phyloP scores from a whole-genome alignment of 768 basidiomycete species.

The Boletus bicolor region DNA sequence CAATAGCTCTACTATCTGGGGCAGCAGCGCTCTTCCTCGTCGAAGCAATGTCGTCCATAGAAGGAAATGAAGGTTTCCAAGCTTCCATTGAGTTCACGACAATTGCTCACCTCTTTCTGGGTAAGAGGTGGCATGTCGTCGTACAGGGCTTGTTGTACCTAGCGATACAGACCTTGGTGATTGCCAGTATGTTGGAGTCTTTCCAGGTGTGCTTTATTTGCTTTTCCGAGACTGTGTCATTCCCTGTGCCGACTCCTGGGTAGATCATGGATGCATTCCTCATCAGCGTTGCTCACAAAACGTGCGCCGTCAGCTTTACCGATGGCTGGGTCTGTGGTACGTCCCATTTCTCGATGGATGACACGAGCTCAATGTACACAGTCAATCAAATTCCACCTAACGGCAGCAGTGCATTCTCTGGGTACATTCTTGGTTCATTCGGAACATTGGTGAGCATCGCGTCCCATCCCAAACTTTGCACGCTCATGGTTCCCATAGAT shows the following conservation, averaged over 20 bases:
- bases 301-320: constrained; percentile 24
- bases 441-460: constrained; percentile 17
- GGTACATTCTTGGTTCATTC: constrained; percentile 22
- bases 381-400: constrained; percentile 11
- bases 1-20: constrained; percentile 20
- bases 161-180: constrained; percentile 21
- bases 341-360: background rate
- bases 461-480: background rate
- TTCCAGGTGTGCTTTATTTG: constrained; percentile 17
- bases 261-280: constrained; percentile 26
- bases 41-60: constrained; percentile 26
- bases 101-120: constrained; percentile 25
- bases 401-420: constrained; percentile 17
- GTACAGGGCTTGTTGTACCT: constrained; percentile 20
- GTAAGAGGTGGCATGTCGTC: constrained; percentile 23
- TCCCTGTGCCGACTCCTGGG: background rate
- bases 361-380: constrained; percentile 1
- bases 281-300: constrained; percentile 23
- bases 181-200: constrained; percentile 24
- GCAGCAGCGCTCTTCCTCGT: constrained; percentile 18
- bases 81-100: constrained; percentile 28
- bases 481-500: constrained; percentile 14
- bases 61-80: constrained; percentile 23
- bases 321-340: constrained; percentile 23
- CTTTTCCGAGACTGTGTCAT: background rate